phyloP scores from a whole-genome alignment of 768 basidiomycete genomes.

The Termitomyces sp. region DNA sequence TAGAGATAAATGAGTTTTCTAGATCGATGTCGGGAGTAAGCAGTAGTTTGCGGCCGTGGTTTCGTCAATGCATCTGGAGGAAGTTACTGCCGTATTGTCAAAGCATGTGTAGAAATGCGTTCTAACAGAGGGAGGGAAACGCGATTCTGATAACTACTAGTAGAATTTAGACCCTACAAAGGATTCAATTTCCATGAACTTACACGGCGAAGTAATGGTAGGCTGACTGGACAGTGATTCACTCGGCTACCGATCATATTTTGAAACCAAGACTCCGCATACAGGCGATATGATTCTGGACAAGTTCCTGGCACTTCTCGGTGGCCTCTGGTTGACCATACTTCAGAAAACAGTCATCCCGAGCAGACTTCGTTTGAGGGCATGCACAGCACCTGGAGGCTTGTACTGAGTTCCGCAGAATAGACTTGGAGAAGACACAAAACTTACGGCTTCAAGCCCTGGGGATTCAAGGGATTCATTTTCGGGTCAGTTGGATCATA shows the following conservation, averaged over 20 bases:
- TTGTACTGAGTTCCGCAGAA: background rate
- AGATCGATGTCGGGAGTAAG: background rate
- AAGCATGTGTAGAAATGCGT: too few relatives aligned
- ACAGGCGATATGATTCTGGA: slow-evolving; percentile 81
- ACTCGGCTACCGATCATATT: slow-evolving; percentile 31
- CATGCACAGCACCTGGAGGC: slow-evolving; percentile 89
- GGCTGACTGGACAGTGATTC: background rate
- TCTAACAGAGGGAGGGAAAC: background rate
- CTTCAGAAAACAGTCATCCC: slow-evolving; percentile 92
- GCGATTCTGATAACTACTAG: background rate
- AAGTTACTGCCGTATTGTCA: background rate
- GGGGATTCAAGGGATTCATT: slow-evolving; percentile 85
- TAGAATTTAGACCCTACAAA: background rate
- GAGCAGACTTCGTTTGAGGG: slow-evolving; percentile 84
- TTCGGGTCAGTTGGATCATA: slow-evolving; percentile 74
- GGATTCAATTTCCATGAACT: background rate
- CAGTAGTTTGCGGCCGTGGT: background rate
- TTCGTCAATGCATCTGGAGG: background rate
- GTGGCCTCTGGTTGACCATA: slow-evolving; percentile 59
- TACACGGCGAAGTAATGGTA: background rate
- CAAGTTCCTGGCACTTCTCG: slow-evolving; percentile 75
- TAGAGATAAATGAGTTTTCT: background rate
- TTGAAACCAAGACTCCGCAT: slow-evolving; percentile 93
- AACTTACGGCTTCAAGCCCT: slow-evolving; percentile 92
- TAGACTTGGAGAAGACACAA: background rate